A percentile compares a stretch with the other conserved stretches of the same genome.
Conservation (phyloP, 768 basidiomycete species). For the Tylopilus vinaceipallidus region DNA sequence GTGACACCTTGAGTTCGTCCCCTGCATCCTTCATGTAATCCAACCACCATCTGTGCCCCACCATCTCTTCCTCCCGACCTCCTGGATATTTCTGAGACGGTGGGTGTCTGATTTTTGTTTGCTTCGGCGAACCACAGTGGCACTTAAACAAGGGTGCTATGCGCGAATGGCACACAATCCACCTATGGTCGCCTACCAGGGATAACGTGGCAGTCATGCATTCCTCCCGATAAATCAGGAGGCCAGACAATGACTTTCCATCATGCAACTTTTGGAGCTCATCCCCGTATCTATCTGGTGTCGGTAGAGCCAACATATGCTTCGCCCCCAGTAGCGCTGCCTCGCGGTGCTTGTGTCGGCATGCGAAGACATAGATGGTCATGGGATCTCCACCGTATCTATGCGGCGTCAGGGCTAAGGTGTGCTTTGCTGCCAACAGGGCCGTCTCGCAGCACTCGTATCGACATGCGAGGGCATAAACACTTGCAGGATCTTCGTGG, state of each 20-base stretch:
- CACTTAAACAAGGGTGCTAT: constrained; percentile 5
- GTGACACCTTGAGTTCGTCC: no score
- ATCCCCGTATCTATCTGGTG: no score
- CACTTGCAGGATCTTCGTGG: neutral
- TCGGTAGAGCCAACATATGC: constrained; percentile 8
- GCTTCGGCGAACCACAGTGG: rapidly evolving
- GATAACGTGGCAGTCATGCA: neutral
- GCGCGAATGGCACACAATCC: neutral
- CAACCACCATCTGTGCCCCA: constrained; percentile 14
- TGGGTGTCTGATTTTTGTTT: neutral
- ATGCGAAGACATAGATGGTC: no score
- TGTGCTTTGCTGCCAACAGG: no score
- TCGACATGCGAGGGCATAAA: constrained; percentile 15
- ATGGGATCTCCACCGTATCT: no score
- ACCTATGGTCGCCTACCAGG: constrained; percentile 7
- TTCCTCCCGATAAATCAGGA: constrained; percentile 12
- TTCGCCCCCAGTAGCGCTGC: constrained; percentile 8
- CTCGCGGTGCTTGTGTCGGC: neutral
- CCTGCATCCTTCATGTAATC: constrained; percentile 17
- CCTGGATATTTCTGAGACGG: constrained; percentile 4
- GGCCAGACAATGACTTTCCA: neutral
- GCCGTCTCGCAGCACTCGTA: no score
- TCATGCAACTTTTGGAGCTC: no score
- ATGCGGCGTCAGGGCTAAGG: no score
- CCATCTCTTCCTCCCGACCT: neutral